Base-by-base conservation (phyloP, 352 stramenopile species). In the Pythium plurisporium region DNA sequence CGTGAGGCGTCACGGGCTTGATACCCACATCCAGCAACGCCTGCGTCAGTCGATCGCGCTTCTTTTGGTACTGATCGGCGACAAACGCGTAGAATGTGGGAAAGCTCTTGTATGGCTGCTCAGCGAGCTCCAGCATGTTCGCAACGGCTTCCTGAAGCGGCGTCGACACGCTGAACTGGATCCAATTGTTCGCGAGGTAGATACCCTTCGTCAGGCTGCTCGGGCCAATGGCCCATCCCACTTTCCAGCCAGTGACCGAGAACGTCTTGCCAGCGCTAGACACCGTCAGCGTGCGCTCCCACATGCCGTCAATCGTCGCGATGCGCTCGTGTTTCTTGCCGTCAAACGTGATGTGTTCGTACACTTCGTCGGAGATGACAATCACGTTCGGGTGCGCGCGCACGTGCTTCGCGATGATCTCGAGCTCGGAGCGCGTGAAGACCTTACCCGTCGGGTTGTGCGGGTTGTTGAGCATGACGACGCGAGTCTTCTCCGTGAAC, bases 371-470 rank as follows among this genome's bases (percentile, higher is more conserved):
- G 22, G 90, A 98, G 36, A 99, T 79, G 22, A 99, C 82, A n/a
- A 98, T 83, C 59, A 94, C 71, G 40, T 91, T 77, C 23, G 92
- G 87, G 58, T 97, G 65, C 47, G 71, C 69, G 9, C 71, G 53
- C 40, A 97, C 80, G 42, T 96, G 83, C 56, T 91, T 82, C 20
- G 96, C 91, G 67, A 99, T 96, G 20, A 81, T 64, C 55, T 97
- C 75, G 48, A 99, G 91, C 76, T 99, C 97, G 12, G 72, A 58
- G 30, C 70, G 57, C 22, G 90, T 94, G 68, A 99, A 99, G 40
- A 99, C 90, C 61, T 99, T 99, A 29, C 97, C 97, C 41, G 97
- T 99, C 11, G 97, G 97, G 72, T 99, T 99, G 84, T 99, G 97
- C 31, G 97, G 97, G 55, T 96, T 98, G 82, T 99, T 99, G 23